Evolutionary conservation across 331 rosid genomes (phyloP).

Genomic region (Quercus phellos): DNA sequence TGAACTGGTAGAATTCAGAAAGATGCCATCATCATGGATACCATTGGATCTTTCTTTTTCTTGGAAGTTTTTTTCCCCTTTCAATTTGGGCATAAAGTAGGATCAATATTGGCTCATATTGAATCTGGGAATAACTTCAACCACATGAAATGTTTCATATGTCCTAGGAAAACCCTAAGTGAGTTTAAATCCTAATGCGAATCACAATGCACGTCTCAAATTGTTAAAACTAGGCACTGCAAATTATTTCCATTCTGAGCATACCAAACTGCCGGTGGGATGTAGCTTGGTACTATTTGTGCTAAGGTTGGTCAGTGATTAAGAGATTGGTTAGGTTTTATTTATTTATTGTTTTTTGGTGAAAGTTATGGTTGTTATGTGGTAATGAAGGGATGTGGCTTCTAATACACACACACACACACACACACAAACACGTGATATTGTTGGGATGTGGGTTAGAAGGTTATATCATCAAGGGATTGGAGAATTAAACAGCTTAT

Average conservation of each 20-base stretch:
- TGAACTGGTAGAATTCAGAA: background rate
- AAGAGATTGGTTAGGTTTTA: background rate
- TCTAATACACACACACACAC: no score
- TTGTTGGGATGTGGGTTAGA: background rate
- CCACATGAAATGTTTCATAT: background rate
- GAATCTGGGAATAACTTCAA: background rate
- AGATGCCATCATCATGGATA: background rate
- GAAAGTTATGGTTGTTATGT: background rate
- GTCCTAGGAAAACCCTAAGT: background rate
- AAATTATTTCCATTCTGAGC: background rate
- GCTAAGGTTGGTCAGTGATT: background rate
- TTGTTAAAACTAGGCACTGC: background rate
- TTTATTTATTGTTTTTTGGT: no score
- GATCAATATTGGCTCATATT: background rate
- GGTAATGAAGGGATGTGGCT: background rate
- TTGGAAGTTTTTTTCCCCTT: background rate
- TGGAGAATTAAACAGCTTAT: background rate
- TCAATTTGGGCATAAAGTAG: background rate
- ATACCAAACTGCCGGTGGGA: background rate
- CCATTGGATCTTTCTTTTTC: background rate
- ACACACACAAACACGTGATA: background rate
- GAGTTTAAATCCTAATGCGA: background rate
- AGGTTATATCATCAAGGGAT: background rate
- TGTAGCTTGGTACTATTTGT: no score
- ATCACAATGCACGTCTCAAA: background rate